phyloP scores from a whole-genome alignment of 148 eudicot genomes.

The Camellia japonica region DNA sequence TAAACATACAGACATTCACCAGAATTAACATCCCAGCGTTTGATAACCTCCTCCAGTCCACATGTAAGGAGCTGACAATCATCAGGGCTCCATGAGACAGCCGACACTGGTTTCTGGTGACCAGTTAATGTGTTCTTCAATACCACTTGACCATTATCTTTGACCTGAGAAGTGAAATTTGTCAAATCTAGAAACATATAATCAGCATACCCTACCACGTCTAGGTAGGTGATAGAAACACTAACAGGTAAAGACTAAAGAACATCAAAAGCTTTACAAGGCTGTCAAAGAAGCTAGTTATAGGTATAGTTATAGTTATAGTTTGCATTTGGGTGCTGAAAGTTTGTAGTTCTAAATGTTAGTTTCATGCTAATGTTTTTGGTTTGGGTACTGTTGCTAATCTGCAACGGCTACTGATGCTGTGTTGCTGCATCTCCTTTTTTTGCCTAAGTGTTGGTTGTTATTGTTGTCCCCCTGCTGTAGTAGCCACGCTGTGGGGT shows the following conservation, averaged over 20 bases:
- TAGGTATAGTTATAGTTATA: too few species aligned
- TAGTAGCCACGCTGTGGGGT: too few species aligned
- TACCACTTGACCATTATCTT: slow-evolving; percentile 35
- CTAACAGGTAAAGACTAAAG: background rate
- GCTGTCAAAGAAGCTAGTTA: too few species aligned
- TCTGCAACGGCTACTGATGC: too few species aligned
- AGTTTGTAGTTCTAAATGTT: too few species aligned
- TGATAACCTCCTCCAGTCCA: slow-evolving; percentile 67
- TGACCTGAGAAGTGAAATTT: slow-evolving; percentile 38
- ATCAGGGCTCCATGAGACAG: slow-evolving; percentile 75
- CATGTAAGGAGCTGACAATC: slow-evolving; percentile 77
- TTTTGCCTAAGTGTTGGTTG: too few species aligned
- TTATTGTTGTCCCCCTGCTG: too few species aligned
- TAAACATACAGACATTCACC: slow-evolving; percentile 76
- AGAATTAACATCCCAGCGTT: slow-evolving; percentile 76
- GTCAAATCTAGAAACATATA: background rate
- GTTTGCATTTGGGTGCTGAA: too few species aligned
- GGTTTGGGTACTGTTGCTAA: too few species aligned
- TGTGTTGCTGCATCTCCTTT: too few species aligned
- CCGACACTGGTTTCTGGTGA: slow-evolving; percentile 66
- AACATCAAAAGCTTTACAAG: background rate
- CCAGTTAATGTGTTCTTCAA: slow-evolving; percentile 63
- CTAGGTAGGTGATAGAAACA: background rate
- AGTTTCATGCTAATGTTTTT: too few species aligned
- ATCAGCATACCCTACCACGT: background rate